Conservation (phyloP, 2,329 filamentous ascomycete genomes). For the Huntiella savannae region DNA sequence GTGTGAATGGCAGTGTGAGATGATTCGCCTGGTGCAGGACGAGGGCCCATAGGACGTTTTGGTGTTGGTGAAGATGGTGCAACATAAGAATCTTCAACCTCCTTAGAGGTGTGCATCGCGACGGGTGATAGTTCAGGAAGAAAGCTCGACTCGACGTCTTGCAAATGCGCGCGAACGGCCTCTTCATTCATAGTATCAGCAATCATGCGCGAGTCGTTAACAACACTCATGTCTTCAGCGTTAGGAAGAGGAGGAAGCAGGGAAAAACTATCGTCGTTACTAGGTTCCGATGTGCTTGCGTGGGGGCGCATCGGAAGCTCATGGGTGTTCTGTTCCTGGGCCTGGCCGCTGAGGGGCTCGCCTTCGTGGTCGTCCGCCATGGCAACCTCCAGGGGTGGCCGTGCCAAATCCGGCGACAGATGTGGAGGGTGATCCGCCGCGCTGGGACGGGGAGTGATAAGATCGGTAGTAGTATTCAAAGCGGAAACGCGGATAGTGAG, state of each 20-base stretch:
- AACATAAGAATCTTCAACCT: constrained; percentile 40
- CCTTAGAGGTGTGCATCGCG: constrained; percentile 22
- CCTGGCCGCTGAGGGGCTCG: neutral
- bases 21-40: constrained; percentile 1
- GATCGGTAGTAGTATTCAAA: no score
- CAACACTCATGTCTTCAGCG: constrained; percentile 13
- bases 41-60: constrained; percentile 2
- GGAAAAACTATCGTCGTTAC: constrained; percentile 5
- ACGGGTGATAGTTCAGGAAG: constrained; percentile 38
- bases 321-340: constrained; percentile 1
- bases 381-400: neutral
- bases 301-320: constrained; percentile 2
- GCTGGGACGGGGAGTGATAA: neutral
- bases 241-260: constrained; percentile 7
- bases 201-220: constrained; percentile 15
- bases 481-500: no score
- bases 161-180: constrained; percentile 35
- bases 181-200: constrained; percentile 34
- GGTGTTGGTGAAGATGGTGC: constrained; percentile 12
- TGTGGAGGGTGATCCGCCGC: neutral
- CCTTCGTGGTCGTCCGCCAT: constrained; percentile 6
- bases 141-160: constrained; percentile 49
- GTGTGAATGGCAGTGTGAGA: constrained; percentile 1
- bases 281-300: neutral
- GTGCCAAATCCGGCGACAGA: neutral